These are phyloP conservation scores for Trametes meyenii DNA, from an alignment of 768 basidiomycete genomes.

Conservation along the genomic window DNA sequence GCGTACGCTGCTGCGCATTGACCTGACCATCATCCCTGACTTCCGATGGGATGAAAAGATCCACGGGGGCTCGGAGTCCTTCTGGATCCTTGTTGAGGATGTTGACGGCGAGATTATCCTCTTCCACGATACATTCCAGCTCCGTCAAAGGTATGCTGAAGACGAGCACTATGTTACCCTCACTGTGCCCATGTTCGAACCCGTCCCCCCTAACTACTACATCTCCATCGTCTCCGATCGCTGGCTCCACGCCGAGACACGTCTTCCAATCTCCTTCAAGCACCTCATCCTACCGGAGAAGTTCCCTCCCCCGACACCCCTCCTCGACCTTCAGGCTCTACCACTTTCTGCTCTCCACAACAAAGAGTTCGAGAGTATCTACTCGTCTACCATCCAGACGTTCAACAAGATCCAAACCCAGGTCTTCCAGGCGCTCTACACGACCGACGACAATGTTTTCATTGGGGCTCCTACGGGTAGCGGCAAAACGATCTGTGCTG, in stretches of 20 bases:
- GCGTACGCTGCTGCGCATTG: constrained; percentile 87
- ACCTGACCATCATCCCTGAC: constrained; percentile 94
- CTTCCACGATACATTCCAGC: constrained; percentile 91
- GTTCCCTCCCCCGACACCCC: constrained; percentile 89
- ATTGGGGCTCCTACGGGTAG: constrained; percentile 96
- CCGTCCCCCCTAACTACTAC: constrained; percentile 97
- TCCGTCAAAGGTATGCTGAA: constrained; percentile 89
- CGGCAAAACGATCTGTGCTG: constrained; percentile 97
- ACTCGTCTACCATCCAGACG: constrained; percentile 73
- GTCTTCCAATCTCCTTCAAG: constrained; percentile 95
- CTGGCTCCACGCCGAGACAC: constrained; percentile 95
- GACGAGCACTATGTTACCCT: constrained; percentile 94
- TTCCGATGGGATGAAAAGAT: constrained; percentile 98
- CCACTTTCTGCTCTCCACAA: constrained; percentile 93
- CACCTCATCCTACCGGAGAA: constrained; percentile 97
- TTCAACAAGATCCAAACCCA: constrained; percentile 99
- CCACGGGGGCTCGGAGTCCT: constrained; percentile 86
- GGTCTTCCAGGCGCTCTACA: constrained; percentile 97
- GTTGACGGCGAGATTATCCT: constrained; percentile 97
- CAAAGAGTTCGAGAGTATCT: constrained; percentile 88
- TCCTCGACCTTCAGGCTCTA: constrained; percentile 90
- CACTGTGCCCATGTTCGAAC: constrained; percentile 96
- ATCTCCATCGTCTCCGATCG: constrained; percentile 93
- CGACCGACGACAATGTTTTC: constrained; percentile 94
- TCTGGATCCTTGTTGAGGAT: constrained; percentile 94